Conservation (phyloP, 495 filamentous ascomycete genomes). For the Hypoxylon intermedium region DNA sequence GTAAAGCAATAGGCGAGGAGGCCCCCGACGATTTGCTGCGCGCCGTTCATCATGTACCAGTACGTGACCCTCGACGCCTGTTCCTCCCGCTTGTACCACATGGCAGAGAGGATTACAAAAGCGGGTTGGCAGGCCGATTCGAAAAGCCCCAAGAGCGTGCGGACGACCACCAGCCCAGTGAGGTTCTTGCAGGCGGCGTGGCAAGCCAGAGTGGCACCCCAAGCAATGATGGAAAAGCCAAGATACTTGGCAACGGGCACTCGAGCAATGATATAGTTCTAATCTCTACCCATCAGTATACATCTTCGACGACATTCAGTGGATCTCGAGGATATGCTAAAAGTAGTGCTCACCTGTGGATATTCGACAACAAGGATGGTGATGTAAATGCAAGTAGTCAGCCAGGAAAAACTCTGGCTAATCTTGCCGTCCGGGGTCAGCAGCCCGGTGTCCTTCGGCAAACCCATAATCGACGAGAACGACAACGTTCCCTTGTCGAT, state of each 20-base stretch:
- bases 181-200: conserved; percentile 67
- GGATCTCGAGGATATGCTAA: background rate
- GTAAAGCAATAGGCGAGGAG: conserved; percentile 64
- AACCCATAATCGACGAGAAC: conserved; percentile 74
- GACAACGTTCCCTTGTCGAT: conserved; percentile 75
- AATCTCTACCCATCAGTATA: conserved; percentile 13
- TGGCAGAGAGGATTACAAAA: conserved; percentile 68
- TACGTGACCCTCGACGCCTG: conserved; percentile 70
- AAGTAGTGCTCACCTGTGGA: conserved; percentile 45
- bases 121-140: conserved; percentile 71
- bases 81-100: conserved; percentile 76
- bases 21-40: conserved; percentile 62
- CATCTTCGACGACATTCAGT: background rate
- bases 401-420: conserved; percentile 54
- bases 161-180: conserved; percentile 60
- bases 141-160: conserved; percentile 71
- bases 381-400: conserved; percentile 63
- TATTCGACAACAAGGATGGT: conserved; percentile 61
- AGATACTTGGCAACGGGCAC: conserved; percentile 65
- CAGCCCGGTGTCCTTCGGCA: conserved; percentile 62
- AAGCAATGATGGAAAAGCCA: conserved; percentile 65
- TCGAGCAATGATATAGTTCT: conserved; percentile 59
- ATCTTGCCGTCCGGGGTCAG: conserved; percentile 55
- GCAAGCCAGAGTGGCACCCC: conserved; percentile 63
- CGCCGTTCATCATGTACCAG: conserved; percentile 76